phyloP scores from a whole-genome alignment of 2,329 filamentous ascomycete species.

The Tolypocladium album region DNA sequence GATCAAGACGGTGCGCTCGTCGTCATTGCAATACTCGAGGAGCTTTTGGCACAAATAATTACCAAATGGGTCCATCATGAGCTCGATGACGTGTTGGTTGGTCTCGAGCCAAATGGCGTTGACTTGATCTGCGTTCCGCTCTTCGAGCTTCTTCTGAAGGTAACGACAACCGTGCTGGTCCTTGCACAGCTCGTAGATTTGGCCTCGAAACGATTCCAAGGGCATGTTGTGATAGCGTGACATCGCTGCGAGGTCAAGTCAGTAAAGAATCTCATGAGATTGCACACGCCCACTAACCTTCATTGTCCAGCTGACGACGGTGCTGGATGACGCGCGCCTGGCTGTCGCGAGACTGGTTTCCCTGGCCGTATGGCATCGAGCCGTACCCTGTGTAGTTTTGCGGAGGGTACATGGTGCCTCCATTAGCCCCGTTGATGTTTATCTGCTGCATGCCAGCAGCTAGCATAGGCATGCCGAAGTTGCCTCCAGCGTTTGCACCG shows the following conservation, averaged over 20 bases:
- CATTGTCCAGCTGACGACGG: conserved; percentile 63
- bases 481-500: conserved; percentile 8
- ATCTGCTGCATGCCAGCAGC: conserved; percentile 59
- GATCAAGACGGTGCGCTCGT: conserved; percentile 87
- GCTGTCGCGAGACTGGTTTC: conserved; percentile 55
- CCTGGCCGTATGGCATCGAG: conserved; percentile 36
- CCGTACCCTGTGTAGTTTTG: conserved; percentile 50
- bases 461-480: conserved; percentile 37
- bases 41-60: conserved; percentile 99
- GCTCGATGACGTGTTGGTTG: conserved; percentile 83
- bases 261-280: conserved; percentile 9
- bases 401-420: conserved; percentile 36
- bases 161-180: conserved; percentile 97
- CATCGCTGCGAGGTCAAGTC: conserved; percentile 38
- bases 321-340: conserved; percentile 66
- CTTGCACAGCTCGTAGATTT: conserved; percentile 87
- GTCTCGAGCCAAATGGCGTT: conserved; percentile 94
- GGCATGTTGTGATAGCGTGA: conserved; percentile 76
- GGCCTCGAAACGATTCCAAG: conserved; percentile 68
- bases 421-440: conserved; percentile 37
- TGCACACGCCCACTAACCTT: conserved; percentile 37
- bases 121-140: conserved; percentile 70
- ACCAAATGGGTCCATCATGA: conserved; percentile 98
- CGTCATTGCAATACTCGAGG: conserved; percentile 87
- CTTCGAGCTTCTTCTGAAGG: conserved; percentile 93